These are phyloP conservation scores for Hemileccinum impolitum DNA, from an alignment of 768 basidiomycete genomes.

Conservation along the genomic window DNA sequence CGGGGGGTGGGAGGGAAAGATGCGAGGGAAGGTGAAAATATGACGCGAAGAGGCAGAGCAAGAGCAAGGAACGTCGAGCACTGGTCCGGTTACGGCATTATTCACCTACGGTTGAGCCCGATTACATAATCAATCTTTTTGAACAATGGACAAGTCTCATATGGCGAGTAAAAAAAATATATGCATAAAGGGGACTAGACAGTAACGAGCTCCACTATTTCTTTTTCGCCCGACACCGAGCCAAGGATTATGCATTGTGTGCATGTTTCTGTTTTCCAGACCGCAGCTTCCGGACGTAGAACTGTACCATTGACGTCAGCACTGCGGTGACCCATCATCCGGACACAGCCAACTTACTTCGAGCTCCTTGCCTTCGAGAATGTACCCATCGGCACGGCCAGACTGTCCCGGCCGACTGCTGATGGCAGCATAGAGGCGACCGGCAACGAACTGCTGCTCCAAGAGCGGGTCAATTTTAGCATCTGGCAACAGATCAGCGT, in stretches of 20 bases:
- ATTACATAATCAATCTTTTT: slow-evolving; percentile 21
- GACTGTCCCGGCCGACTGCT: slow-evolving; percentile 96
- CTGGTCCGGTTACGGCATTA: slow-evolving; percentile 33
- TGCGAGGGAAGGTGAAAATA: slow-evolving; percentile 17
- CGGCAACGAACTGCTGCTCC: slow-evolving; percentile 87
- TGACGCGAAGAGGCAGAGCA: slow-evolving; percentile 32
- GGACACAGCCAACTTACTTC: slow-evolving; percentile 54
- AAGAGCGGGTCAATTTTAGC: slow-evolving; percentile 90
- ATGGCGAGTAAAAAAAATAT: slow-evolving; percentile 4
- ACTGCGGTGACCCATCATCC: not conserved
- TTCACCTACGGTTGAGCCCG: slow-evolving; percentile 2
- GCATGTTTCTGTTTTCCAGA: slow-evolving; percentile 96
- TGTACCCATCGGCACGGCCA: slow-evolving; percentile 94
- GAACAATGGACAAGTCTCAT: slow-evolving; percentile 6
- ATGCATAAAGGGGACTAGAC: slow-evolving; percentile 6
- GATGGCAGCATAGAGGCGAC: slow-evolving; percentile 92
- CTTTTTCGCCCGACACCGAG: slow-evolving; percentile 1
- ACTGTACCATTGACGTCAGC: slow-evolving; percentile 47
- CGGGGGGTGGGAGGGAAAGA: slow-evolving; percentile 15
- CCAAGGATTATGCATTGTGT: slow-evolving; percentile 37
- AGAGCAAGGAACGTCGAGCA: slow-evolving; percentile 23
- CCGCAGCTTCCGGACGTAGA: slow-evolving; percentile 92
- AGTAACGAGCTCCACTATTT: slow-evolving; percentile 2
- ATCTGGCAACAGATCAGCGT: slow-evolving; percentile 42
- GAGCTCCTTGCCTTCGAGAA: slow-evolving; percentile 97